Evolutionary conservation across 176 grass and related monocot genomes (phyloP).

Genomic region (sorghum (Sorghum bicolor)): Sorghum_bicolor_NCBIv3 NC_012872.2:69915501-69916000

Average conservation of each 20-base stretch:
- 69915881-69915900: background rate
- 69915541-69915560: conserved; percentile 15
- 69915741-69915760: conserved; percentile 5
- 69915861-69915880: background rate
- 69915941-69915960: background rate
- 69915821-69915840: conserved; percentile 1
- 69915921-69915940: background rate
- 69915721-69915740: conserved; percentile 12
- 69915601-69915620: background rate
- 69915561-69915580: conserved; percentile 16
- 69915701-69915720: conserved; percentile 33
- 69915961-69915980: background rate
- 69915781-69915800: conserved; percentile 26
- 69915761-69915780: background rate
- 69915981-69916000: background rate
- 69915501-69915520: conserved; percentile 26
- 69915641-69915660: conserved; percentile 26
- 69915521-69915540: conserved; percentile 48
- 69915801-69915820: background rate
- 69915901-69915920: background rate
- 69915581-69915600: background rate
- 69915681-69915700: conserved; percentile 37
- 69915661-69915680: conserved; percentile 37
- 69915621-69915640: background rate
- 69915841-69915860: background rate